These are phyloP conservation scores for Podospora australis DNA, from an alignment of 495 filamentous ascomycete genomes.

Conservation along the genomic window DNA sequence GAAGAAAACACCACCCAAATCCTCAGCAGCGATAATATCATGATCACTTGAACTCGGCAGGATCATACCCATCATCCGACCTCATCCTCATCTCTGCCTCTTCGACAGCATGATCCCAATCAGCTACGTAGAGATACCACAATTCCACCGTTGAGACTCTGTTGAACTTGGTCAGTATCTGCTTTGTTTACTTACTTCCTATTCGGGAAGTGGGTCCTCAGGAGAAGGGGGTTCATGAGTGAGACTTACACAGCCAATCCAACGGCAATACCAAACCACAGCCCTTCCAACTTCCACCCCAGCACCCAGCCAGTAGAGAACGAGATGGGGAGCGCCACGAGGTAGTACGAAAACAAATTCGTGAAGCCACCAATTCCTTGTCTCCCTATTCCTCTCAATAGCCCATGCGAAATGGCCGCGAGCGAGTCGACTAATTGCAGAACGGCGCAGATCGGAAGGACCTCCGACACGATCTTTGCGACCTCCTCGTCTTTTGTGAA, in stretches of 20 bases:
- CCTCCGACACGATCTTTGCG: conserved; percentile 55
- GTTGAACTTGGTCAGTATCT: neutral
- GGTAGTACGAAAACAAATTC: conserved; percentile 73
- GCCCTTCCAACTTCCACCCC: conserved; percentile 59
- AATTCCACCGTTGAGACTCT: conserved; percentile 24
- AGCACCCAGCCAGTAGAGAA: conserved; percentile 62
- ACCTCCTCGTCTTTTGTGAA: conserved; percentile 73
- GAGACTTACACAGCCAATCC: conserved; percentile 47
- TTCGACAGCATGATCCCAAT: conserved; percentile 27
- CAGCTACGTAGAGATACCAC: conserved; percentile 22
- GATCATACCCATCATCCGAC: conserved; percentile 19
- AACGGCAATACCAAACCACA: conserved; percentile 67
- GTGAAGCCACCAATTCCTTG: conserved; percentile 76
- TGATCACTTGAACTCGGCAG: conserved; percentile 17
- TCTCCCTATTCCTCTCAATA: conserved; percentile 67
- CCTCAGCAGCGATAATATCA: too few relatives aligned
- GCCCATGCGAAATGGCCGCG: conserved; percentile 66
- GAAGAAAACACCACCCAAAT: too few relatives aligned
- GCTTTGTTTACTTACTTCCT: neutral
- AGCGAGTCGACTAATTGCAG: conserved; percentile 76
- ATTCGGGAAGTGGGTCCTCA: neutral
- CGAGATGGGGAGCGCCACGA: conserved; percentile 69
- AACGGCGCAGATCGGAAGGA: conserved; percentile 66
- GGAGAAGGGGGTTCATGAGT: neutral
- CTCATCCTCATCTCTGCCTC: conserved; percentile 24